Conservation (phyloP, 352 stramenopile species). For the Pythium volutum region DNA sequence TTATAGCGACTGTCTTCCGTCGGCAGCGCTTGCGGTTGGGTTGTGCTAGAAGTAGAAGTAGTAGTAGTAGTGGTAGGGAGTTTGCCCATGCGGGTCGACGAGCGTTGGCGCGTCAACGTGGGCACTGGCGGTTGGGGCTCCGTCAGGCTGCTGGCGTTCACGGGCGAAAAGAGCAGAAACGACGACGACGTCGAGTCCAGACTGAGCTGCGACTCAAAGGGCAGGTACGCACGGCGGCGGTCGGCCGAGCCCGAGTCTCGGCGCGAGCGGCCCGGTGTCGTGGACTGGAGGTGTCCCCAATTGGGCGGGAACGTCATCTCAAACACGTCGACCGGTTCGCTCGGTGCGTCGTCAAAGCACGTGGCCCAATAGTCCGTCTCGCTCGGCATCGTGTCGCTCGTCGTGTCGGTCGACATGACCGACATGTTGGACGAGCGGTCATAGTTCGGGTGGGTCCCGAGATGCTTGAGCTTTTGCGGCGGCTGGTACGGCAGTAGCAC, state of each 20-base stretch:
- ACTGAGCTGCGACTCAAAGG: conserved; percentile 3
- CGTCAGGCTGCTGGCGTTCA: conserved; percentile 14
- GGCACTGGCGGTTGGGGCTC: not conserved
- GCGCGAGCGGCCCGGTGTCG: not conserved
- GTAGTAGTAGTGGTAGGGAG: not conserved
- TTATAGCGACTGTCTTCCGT: conserved; percentile 26
- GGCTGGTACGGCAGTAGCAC: conserved; percentile 19
- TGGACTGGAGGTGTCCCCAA: not conserved
- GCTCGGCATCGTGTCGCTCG: conserved; percentile 14
- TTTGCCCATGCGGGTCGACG: not conserved
- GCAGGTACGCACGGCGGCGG: conserved; percentile 14
- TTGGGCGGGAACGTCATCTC: conserved; percentile 20
- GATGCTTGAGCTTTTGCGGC: conserved; percentile 19
- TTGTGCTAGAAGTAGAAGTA: too few species aligned
- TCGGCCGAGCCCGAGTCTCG: conserved; percentile 20
- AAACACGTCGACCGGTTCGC: conserved; percentile 7
- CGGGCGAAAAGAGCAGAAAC: conserved; percentile 24
- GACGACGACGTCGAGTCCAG: conserved; percentile 7
- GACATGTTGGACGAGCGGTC: conserved; percentile 27
- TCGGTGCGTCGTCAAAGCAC: conserved; percentile 7
- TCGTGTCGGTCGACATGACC: conserved; percentile 27
- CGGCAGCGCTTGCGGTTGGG: conserved; percentile 10
- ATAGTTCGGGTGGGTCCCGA: conserved; percentile 9
- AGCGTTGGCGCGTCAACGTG: not conserved
- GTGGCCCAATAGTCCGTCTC: conserved; percentile 25